Evolutionary conservation across 768 basidiomycete genomes (phyloP).

Genomic region (Suillus fuscotomentosus): DNA sequence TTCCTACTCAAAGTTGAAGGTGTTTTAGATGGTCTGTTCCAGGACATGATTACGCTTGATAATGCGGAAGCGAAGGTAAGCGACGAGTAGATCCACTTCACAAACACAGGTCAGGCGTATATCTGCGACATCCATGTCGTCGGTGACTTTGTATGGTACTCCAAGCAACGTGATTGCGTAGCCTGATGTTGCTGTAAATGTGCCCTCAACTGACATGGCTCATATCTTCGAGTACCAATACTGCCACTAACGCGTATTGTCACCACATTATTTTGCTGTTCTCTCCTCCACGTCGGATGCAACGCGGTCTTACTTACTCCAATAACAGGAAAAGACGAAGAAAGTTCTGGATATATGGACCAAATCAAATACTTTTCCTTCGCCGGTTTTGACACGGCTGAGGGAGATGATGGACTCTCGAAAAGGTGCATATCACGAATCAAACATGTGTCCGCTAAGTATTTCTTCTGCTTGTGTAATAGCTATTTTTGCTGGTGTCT

Average conservation of each 20-base stretch:
- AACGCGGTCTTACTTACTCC: slow-evolving; percentile 38
- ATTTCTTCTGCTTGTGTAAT: slow-evolving; percentile 66
- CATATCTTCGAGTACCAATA: slow-evolving; percentile 8
- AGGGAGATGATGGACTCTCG: slow-evolving; percentile 61
- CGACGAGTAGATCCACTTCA: slow-evolving; percentile 23
- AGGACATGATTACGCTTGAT: slow-evolving; percentile 72
- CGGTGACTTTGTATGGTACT: slow-evolving; percentile 11
- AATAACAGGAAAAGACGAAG: slow-evolving; percentile 87
- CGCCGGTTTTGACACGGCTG: slow-evolving; percentile 70
- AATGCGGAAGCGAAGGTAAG: slow-evolving; percentile 85
- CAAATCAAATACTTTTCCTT: slow-evolving; percentile 87
- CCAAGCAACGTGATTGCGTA: slow-evolving; percentile 5
- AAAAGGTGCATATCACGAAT: slow-evolving; percentile 87
- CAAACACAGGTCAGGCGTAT: background rate
- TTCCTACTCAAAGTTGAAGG: slow-evolving; percentile 91
- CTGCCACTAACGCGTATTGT: slow-evolving; percentile 23
- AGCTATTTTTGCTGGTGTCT: slow-evolving; percentile 47
- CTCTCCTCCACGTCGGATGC: slow-evolving; percentile 34
- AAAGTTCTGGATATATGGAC: slow-evolving; percentile 98
- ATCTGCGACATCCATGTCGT: background rate
- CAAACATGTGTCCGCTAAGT: slow-evolving; percentile 77
- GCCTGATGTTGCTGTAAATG: slow-evolving; percentile 10
- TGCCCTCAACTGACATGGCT: slow-evolving; percentile 2
- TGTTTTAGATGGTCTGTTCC: slow-evolving; percentile 84
- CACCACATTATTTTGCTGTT: slow-evolving; percentile 20